Conservation (phyloP, 768 basidiomycete genomes). For the Mycena albidolilacea region DNA sequence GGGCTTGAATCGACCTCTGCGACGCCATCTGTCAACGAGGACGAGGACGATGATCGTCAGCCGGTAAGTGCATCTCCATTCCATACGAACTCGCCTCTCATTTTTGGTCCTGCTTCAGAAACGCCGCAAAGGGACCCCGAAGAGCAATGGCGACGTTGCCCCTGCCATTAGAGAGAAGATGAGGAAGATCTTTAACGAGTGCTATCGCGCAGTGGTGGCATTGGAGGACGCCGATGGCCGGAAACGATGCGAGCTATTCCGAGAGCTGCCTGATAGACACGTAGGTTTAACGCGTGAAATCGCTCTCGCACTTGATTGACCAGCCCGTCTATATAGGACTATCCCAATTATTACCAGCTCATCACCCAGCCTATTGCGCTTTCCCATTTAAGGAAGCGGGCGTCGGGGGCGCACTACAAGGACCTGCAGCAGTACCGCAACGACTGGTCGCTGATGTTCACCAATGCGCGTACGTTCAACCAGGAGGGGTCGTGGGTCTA, state of each 20-base stretch:
- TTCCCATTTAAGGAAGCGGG: slow-evolving; percentile 86
- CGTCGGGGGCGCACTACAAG: slow-evolving; percentile 78
- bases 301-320: slow-evolving; percentile 24
- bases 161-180: slow-evolving; percentile 77
- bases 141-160: slow-evolving; percentile 63
- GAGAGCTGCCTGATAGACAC: slow-evolving; percentile 85
- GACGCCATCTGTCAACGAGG: slow-evolving; percentile 79
- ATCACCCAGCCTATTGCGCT: slow-evolving; percentile 92
- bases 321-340: slow-evolving; percentile 66
- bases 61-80: slow-evolving; percentile 58
- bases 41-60: slow-evolving; percentile 81
- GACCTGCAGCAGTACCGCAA: slow-evolving; percentile 77
- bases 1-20: slow-evolving; percentile 81
- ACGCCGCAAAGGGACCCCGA: slow-evolving; percentile 83
- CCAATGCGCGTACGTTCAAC: slow-evolving; percentile 94
- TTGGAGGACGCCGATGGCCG: slow-evolving; percentile 83
- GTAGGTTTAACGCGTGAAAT: slow-evolving; percentile 53
- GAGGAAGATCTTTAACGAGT: slow-evolving; percentile 88
- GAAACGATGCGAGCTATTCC: slow-evolving; percentile 89
- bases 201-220: slow-evolving; percentile 79
- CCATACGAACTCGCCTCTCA: slow-evolving; percentile 17
- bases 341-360: slow-evolving; percentile 93
- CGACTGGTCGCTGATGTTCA: slow-evolving; percentile 94
- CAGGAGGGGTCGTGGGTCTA: slow-evolving; percentile 97
- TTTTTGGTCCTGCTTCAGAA: slow-evolving; percentile 64